phyloP scores from a whole-genome alignment of 2,329 filamentous ascomycete genomes.

The Trichoderma asperellum region DNA sequence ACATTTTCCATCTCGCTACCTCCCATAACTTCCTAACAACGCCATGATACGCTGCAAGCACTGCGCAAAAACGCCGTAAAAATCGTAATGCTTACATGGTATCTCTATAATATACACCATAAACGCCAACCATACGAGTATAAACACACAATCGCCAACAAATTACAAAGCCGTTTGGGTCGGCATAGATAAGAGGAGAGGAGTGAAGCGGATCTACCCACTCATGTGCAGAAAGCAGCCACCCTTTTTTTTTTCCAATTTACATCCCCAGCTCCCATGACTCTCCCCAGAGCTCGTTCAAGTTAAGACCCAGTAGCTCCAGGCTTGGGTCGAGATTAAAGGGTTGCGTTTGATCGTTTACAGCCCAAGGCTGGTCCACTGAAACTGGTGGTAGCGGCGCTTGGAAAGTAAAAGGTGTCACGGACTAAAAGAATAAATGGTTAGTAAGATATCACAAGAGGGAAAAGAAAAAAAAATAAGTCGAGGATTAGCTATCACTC shows the following conservation, averaged over 20 bases:
- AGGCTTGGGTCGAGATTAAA: slow-evolving; percentile 59
- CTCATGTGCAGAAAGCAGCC: neutral
- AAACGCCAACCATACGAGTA: slow-evolving; percentile 23
- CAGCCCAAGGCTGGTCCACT: slow-evolving; percentile 44
- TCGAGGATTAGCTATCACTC: slow-evolving; percentile 33
- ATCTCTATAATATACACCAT: slow-evolving; percentile 30
- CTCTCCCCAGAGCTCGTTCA: slow-evolving; percentile 61
- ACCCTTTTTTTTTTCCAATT: slow-evolving; percentile 1
- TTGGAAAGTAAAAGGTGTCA: slow-evolving; percentile 48
- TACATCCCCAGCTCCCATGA: slow-evolving; percentile 48
- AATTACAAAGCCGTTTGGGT: neutral
- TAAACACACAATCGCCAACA: neutral
- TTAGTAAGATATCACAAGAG: neutral
- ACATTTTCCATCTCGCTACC: neutral
- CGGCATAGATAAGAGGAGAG: neutral
- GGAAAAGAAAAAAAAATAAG: slow-evolving; percentile 27
- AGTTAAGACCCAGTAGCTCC: slow-evolving; percentile 56
- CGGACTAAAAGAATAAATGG: slow-evolving; percentile 39
- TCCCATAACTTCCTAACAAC: neutral
- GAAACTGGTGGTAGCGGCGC: slow-evolving; percentile 42
- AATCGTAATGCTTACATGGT: slow-evolving; percentile 29
- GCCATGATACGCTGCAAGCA: neutral
- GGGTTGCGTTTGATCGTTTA: slow-evolving; percentile 42
- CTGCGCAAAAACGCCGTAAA: slow-evolving; percentile 3
- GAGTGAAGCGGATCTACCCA: neutral